These are phyloP conservation scores for Waltiozyma sp. DNA, from an alignment of 1,139 yeast species.

Conservation along the genomic window DNA sequence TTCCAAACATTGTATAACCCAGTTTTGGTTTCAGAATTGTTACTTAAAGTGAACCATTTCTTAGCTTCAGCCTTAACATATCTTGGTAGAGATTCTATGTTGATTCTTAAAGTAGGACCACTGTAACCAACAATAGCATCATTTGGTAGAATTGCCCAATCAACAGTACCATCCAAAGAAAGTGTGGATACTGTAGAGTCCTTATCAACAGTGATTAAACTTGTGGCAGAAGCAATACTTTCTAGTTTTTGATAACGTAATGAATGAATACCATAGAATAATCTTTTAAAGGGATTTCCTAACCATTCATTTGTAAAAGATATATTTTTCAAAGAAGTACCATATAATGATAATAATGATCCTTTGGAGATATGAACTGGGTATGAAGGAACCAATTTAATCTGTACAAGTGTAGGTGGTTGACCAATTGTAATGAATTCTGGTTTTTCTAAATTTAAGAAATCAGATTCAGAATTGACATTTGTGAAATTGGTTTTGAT, in stretches of 20 bases:
- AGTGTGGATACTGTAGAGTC: slow-evolving; percentile 19
- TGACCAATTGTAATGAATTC: slow-evolving; percentile 11
- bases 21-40: slow-evolving; percentile 4
- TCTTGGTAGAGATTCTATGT: slow-evolving; percentile 30
- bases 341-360: slow-evolving; percentile 37
- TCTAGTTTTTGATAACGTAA: slow-evolving; percentile 35
- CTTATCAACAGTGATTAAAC: slow-evolving; percentile 7
- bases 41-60: slow-evolving; percentile 22
- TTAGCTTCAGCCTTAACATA: slow-evolving; percentile 23
- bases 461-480: background rate
- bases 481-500: background rate
- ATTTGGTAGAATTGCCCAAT: slow-evolving; percentile 47
- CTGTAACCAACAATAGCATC: slow-evolving; percentile 38
- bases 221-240: slow-evolving; percentile 32
- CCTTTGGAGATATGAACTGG: slow-evolving; percentile 39
- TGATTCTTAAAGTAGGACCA: slow-evolving; percentile 37
- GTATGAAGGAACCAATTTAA: slow-evolving; percentile 45
- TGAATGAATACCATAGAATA: slow-evolving; percentile 31
- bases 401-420: slow-evolving; percentile 15
- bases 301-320: slow-evolving; percentile 26
- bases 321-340: slow-evolving; percentile 20
- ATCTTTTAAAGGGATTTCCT: slow-evolving; percentile 27
- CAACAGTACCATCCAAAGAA: slow-evolving; percentile 43
- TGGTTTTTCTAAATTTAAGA: slow-evolving; percentile 1
- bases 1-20: slow-evolving; percentile 19